Evolutionary conservation across 805 yeast genomes (phyloP).

Genomic region (Metschnikowia baotianmanensis): DNA sequence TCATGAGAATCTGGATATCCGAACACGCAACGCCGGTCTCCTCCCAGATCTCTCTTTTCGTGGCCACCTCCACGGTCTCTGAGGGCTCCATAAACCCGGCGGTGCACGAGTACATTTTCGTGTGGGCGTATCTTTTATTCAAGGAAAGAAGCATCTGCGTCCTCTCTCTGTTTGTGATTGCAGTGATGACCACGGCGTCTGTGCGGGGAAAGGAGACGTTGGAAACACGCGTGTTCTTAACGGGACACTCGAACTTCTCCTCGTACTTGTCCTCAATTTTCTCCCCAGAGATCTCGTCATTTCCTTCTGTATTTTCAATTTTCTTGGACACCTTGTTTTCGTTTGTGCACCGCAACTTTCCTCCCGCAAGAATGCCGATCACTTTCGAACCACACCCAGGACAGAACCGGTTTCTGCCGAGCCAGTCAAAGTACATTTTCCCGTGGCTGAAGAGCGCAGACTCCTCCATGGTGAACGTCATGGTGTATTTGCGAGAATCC

Average conservation of each 20-base stretch:
- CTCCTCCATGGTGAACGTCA: constrained; percentile 39
- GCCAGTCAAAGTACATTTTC: constrained; percentile 84
- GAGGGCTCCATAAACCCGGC: constrained; percentile 98
- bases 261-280: constrained; percentile 3
- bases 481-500: constrained; percentile 35
- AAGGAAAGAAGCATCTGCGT: constrained; percentile 69
- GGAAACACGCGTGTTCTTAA: constrained; percentile 46
- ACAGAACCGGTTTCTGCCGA: constrained; percentile 67
- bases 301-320: constrained; percentile 13
- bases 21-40: constrained; percentile 80
- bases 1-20: constrained; percentile 57
- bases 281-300: too few relatives aligned
- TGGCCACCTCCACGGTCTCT: constrained; percentile 86
- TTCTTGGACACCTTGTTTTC: constrained; percentile 7
- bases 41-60: constrained; percentile 89
- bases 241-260: constrained; percentile 33
- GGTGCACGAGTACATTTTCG: constrained; percentile 71
- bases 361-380: constrained; percentile 66
- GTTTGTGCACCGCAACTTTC: constrained; percentile 28
- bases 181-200: constrained; percentile 84
- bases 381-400: constrained; percentile 79
- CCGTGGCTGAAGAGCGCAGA: constrained; percentile 79
- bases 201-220: constrained; percentile 90
- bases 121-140: constrained; percentile 54
- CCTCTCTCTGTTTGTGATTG: constrained; percentile 61